These are phyloP conservation scores for Trichoderma brevicompactum DNA, from an alignment of 2,329 filamentous ascomycete genomes.

Conservation along the genomic window DNA sequence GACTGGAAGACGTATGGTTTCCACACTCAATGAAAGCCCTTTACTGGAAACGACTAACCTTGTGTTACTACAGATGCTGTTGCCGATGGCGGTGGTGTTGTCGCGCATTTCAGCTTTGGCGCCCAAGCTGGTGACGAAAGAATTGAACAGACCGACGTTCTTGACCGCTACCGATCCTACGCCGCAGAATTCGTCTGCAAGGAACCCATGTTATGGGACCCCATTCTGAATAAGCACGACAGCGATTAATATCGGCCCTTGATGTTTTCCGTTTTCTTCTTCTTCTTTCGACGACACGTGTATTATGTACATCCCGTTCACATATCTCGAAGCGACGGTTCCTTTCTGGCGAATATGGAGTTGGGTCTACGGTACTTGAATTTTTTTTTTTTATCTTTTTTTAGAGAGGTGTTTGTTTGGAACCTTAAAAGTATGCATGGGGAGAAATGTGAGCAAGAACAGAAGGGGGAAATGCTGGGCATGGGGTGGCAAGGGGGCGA, in stretches of 20 bases:
- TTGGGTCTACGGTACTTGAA: slow-evolving; percentile 3
- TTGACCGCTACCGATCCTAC: slow-evolving; percentile 57
- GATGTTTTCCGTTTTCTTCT: not conserved
- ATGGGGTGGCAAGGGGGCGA: not conserved
- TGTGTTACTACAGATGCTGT: slow-evolving; percentile 43
- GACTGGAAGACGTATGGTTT: slow-evolving; percentile 43
- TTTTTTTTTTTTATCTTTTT: not conserved
- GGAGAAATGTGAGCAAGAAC: not conserved
- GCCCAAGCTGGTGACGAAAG: slow-evolving; percentile 40
- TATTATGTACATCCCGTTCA: slow-evolving; percentile 22
- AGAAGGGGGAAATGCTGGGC: not conserved
- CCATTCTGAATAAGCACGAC: slow-evolving; percentile 15
- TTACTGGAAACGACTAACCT: slow-evolving; percentile 29
- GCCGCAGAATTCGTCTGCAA: slow-evolving; percentile 57
- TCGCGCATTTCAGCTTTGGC: slow-evolving; percentile 57
- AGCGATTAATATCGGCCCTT: not conserved
- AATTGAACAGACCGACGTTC: slow-evolving; percentile 57
- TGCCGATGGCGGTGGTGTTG: slow-evolving; percentile 59
- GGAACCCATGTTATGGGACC: slow-evolving; percentile 39
- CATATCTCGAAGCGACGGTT: slow-evolving; percentile 9
- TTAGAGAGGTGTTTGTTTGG: not conserved
- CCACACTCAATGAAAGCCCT: too few species aligned
- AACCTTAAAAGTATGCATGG: slow-evolving; percentile 9
- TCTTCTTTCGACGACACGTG: slow-evolving; percentile 7
- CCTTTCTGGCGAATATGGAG: slow-evolving; percentile 18